These are phyloP conservation scores for Psidium guajava DNA, from an alignment of 345 rosid species.

Conservation along the genomic window DNA sequence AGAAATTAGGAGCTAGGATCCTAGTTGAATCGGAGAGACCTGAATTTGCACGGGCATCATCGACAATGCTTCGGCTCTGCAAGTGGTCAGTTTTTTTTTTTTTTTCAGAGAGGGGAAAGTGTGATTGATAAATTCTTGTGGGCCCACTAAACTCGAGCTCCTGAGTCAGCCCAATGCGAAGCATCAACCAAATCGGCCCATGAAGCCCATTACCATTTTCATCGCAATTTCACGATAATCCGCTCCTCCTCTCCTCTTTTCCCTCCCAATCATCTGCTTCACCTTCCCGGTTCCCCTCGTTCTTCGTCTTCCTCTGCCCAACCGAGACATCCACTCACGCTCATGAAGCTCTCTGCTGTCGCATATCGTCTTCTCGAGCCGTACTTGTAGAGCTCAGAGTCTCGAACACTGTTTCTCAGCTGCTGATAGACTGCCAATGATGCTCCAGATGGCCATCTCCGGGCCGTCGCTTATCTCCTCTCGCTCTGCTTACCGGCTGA, in stretches of 20 bases:
- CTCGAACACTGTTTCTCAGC: background rate
- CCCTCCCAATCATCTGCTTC: background rate
- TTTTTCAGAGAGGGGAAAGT: background rate
- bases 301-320: background rate
- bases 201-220: background rate
- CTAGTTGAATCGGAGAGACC: too few relatives aligned
- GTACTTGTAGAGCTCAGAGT: background rate
- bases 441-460: slow-evolving; percentile 29
- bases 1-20: too few relatives aligned
- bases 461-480: slow-evolving; percentile 39
- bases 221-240: background rate
- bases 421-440: slow-evolving; percentile 3
- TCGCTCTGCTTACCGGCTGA: slow-evolving; percentile 45
- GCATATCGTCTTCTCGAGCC: background rate
- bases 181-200: background rate
- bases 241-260: background rate
- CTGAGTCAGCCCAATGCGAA: background rate
- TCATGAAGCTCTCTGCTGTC: background rate
- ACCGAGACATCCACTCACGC: background rate
- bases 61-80: background rate
- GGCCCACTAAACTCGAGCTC: background rate
- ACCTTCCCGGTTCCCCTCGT: background rate
- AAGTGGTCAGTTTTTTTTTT: background rate
- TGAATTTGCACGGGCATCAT: too few relatives aligned
- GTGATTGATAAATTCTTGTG: background rate